Conservation (phyloP, 768 basidiomycete species). For the Rhodotorula graminis region DNA sequence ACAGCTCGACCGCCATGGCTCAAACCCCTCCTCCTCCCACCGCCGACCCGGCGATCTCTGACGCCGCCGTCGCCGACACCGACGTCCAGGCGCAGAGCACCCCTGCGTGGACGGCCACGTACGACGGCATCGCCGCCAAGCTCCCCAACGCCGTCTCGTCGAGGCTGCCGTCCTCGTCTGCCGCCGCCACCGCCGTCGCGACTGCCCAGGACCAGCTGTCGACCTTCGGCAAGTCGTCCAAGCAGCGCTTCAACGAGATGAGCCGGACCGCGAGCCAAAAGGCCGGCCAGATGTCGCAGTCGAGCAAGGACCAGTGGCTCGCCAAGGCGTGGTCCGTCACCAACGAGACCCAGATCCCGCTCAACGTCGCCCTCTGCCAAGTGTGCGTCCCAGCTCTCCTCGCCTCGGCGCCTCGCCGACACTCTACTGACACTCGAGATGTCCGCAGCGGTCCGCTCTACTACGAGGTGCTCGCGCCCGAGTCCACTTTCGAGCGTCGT, state of each 20-base stretch:
- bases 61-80: not conserved
- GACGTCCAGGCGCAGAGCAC: not conserved
- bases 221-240: not conserved
- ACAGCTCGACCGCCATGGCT: no score
- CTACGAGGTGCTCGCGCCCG: conserved; percentile 29
- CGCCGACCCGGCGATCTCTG: not conserved
- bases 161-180: not conserved
- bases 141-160: not conserved
- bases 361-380: conserved; percentile 21
- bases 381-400: not conserved
- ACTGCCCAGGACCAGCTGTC: not conserved
- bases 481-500: conserved; percentile 28
- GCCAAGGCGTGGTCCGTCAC: conserved; percentile 8
- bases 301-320: conserved; percentile 6
- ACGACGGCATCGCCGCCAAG: not conserved
- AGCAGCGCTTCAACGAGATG: not conserved
- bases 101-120: not conserved
- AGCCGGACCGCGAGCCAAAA: not conserved
- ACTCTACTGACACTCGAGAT: no score
- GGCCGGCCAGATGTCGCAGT: not conserved
- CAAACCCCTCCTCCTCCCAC: no score
- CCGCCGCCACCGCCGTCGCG: not conserved
- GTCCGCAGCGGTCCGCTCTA: conserved; percentile 33
- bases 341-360: conserved; percentile 31
- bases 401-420: no score